Evolutionary conservation across 2,329 filamentous ascomycete genomes (phyloP), one percentile per base, ranked within the genome.

Genomic region (Alternaria arbusti): DNA sequence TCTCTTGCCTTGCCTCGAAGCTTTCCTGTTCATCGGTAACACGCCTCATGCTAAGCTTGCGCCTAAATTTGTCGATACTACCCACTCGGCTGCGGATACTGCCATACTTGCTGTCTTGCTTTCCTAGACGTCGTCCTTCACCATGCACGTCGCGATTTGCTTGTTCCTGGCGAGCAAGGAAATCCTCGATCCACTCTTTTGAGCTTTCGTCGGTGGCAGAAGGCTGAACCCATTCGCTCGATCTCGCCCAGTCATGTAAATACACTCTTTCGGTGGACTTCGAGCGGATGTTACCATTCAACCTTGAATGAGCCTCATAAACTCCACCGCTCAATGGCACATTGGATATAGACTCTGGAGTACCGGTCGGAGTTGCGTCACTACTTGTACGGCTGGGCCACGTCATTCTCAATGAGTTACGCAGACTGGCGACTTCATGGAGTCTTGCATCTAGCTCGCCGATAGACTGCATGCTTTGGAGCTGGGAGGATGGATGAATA

Each of bases 181-280:
- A 65, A 25, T 58, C 63, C 50, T 65, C 63, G 9, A 65, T 65
- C 63, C 63, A 65, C 50, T 62, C 49, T 6, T 46, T 59, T 11
- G 59, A 40, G 11, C 50, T 59, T 23, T 59, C 28, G 4, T 15
- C n/a, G 1, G 51, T 49, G 26, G 40, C n/a, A 17, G 25, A 52
- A n/a, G 58, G 61, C 26, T 64, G 52, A 5, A 56, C 36, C 61
- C 61, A 64, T 46, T 61, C 57, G 28, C 46, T 56, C 26, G 52
- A 55, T 26, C 15, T 61, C 7, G 46, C 30, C 61, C 61, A 64
- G 40, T 49, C 12, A 17, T 57, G 20, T n/a, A 36, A 40, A 36
- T 47, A n/a, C 3, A 32, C 32, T 28, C 25, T 25, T 13, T 20
- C 30, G 10, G 25, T 7, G 17, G 46, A 26, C 22, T 6, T 32